These are phyloP conservation scores for Microdochium trichocladiopsis DNA, from an alignment of 2,329 filamentous ascomycete species.

Conservation along the genomic window DNA sequence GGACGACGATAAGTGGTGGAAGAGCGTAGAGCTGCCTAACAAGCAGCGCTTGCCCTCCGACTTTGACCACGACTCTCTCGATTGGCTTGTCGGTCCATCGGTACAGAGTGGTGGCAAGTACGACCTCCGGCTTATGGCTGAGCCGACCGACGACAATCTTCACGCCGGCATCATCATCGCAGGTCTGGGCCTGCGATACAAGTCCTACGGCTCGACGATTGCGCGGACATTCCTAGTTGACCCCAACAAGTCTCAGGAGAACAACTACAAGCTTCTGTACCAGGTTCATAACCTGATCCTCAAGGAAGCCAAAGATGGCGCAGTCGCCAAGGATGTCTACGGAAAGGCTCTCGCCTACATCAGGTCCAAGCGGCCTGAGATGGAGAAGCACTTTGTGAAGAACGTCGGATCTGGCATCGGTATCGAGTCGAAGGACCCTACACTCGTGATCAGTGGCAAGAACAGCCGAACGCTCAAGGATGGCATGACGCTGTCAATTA, in stretches of 20 bases:
- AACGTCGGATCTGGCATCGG: constrained; percentile 89
- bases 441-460: constrained; percentile 80
- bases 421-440: constrained; percentile 81
- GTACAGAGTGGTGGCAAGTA: constrained; percentile 96
- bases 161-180: constrained; percentile 92
- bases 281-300: constrained; percentile 83
- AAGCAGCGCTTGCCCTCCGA: constrained; percentile 74
- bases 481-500: constrained; percentile 92
- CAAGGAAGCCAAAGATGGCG: constrained; percentile 84
- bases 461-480: constrained; percentile 79
- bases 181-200: constrained; percentile 87
- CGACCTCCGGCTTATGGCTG: constrained; percentile 73
- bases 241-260: constrained; percentile 92
- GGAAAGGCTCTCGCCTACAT: constrained; percentile 75
- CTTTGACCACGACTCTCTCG: constrained; percentile 81
- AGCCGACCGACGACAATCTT: constrained; percentile 74
- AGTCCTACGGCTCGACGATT: constrained; percentile 89
- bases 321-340: constrained; percentile 83
- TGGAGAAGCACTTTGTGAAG: constrained; percentile 92
- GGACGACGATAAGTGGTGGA: constrained; percentile 91
- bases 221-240: constrained; percentile 94
- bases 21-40: constrained; percentile 62
- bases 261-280: constrained; percentile 83
- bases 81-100: constrained; percentile 87
- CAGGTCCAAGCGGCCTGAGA: constrained; percentile 85